phyloP scores from a whole-genome alignment of 2,329 filamentous ascomycete genomes.

The Epichloe sp. region DNA sequence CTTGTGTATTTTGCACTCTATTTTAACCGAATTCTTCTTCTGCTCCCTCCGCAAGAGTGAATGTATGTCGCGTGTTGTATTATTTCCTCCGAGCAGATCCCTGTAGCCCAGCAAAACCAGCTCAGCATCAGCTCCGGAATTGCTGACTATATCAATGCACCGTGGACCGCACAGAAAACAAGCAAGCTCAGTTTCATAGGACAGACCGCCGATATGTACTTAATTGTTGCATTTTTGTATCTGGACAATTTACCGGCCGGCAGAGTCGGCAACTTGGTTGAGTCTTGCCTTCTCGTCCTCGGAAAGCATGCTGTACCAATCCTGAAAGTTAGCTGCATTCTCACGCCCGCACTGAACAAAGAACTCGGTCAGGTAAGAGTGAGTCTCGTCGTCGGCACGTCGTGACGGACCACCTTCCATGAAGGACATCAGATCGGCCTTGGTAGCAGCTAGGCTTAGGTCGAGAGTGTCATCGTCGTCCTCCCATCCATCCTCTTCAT shows the following conservation, averaged over 20 bases:
- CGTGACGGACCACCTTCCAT: constrained; percentile 47
- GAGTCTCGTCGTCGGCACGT: constrained; percentile 79
- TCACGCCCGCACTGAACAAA: constrained; percentile 51
- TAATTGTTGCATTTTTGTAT: neutral
- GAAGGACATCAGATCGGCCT: constrained; percentile 70
- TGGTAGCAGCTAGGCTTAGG: constrained; percentile 54
- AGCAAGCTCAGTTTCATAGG: neutral
- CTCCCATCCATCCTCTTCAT: constrained; percentile 79
- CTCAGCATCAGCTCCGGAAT: no score
- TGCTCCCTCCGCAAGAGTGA: neutral
- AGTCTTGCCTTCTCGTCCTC: constrained; percentile 44
- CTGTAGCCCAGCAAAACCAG: neutral
- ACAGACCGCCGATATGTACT: no score
- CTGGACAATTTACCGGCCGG: neutral
- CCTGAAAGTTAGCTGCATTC: constrained; percentile 41
- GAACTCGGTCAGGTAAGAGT: constrained; percentile 71
- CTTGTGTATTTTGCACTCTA: neutral
- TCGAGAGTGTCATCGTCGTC: constrained; percentile 69
- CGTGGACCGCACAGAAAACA: neutral
- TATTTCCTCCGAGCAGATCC: neutral
- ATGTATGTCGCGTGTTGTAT: neutral
- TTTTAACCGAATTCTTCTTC: no score
- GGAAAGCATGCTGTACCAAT: constrained; percentile 43
- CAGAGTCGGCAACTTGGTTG: constrained; percentile 31
- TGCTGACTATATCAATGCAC: no score